Evolutionary conservation across 2,329 filamentous ascomycete genomes (phyloP), one percentile per base, ranked within the genome.

Genomic region (Ascochyta fabae): DNA sequence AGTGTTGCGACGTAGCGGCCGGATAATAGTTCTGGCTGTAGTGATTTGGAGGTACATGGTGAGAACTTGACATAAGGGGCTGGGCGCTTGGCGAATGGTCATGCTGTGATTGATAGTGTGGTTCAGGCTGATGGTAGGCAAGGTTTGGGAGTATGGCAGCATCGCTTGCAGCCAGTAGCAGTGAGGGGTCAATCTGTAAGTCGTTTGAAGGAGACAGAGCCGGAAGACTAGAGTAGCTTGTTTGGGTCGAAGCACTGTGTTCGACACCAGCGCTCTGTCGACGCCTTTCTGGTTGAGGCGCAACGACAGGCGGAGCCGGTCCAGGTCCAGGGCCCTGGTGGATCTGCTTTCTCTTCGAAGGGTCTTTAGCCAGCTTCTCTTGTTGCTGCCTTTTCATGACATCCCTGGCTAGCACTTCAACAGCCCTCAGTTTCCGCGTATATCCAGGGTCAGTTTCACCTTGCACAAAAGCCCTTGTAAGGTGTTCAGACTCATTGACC

Each of bases 341-440:
- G 26, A 62, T 41, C 40, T 74, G 67, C 63, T 77, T 79, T 69
- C 74, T 78, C 51, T 78, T 78, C 13, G 78, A 78, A 2, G 81
- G 77, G 65, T 86, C 79, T 51, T 81, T 80, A 61, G 84, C 85
- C 0, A 79, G 80, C 56, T 85, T 83, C 60, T 90, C 87, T 65
- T 91, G 88, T 33, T 88, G 84, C 48, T 89, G 81, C 43, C 91
- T 83, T 76, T 93, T 93, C 83, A 91, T 88, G 16, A 91, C 88
- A 74, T 94, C 90, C 47, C 87, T 83, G 48, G 88, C 89, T 3
- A 95, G 77, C 0, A 89, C 80, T 58, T 93, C 88, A 42, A 93
- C 73, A 1, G 88, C 88, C 61, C 84, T 87, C 31, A 85, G 70
- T 70, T 87, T 90, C 41, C 79, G 75, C 22, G 75, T 67, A 51